Evolutionary conservation across 148 eudicot genomes (phyloP), one percentile per base, ranked within the genome.

Genomic region (Vaccinium darrowii): DNA sequence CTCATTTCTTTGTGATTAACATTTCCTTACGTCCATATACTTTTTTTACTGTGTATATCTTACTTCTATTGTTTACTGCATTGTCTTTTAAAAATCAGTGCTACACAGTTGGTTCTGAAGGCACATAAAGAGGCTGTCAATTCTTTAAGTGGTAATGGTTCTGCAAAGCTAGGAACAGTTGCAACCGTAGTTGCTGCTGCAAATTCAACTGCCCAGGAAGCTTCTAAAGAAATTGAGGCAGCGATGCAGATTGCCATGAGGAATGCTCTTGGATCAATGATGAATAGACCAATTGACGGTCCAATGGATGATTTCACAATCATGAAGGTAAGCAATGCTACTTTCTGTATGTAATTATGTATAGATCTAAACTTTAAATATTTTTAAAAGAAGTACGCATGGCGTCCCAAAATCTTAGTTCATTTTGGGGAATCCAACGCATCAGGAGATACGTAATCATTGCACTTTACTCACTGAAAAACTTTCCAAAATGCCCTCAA

Each of bases 181-280:
- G 98, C 98, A 81, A 91, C 99, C 43, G 99, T 96, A n/a, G 98
- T 96, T 83, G 94, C 98, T 87, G 98, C 98, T 89, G 99, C 99
- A 79, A 96, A 94, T 87, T 91, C 98, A 53, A 89, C 95, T 49
- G 92, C 99, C 25, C 83, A 89, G 80, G 98, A 96, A 89, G 90
- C 97, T 81, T 89, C 98, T 56, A 96, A 92, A 91, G 99, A 94
- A 90, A 92, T 96, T 88, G 99, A 96, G 86, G 97, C 97, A 50
- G 99, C 98, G 69, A 92, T 96, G 99, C 94, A 93, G 90, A 91
- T 96, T 84, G 87, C 98, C 75, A 90, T 93, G 90, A 92, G 92
- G 85, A 96, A 93, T 92, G 95, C 98, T 86, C 83, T 96, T 43
- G 99, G 97, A 81, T 85, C 95, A 56, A 89, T 92, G 91, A 83